Evolutionary conservation across 2,329 filamentous ascomycete species (phyloP), one percentile per base, ranked within the genome.

Genomic region (Curvularia lunata): DNA sequence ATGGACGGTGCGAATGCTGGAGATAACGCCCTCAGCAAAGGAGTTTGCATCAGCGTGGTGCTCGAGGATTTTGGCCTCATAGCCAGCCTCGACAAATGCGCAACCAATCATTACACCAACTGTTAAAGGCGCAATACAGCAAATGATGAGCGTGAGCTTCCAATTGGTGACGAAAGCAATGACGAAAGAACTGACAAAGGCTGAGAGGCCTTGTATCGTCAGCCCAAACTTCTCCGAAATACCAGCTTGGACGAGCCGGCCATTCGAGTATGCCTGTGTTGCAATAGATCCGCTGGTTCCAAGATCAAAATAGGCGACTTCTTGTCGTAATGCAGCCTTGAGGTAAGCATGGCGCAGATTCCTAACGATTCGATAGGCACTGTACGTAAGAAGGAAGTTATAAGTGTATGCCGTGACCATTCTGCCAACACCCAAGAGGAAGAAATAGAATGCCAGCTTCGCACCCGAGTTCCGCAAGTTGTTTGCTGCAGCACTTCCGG

Each of bases 81-180:
- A 48, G 13, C 52, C 53, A 16, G 64, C 62, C 43, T 67, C 60
- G 40, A 67, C 60, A 7, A 50, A 46, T 45, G 61, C 25, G 50
- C 62, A 58, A 56, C 62, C 21, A 54, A 50, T 78, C 59, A 81
- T 77, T 23, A 77, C 79, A 23, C 48, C 48, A 7, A 50, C 48
- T 6, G 48, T 50, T 6, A 50, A 28, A 6, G 48, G 48, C 10
- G 48, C 48, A 12, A 50, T 42, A 8, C 37, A 18, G 4, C 37
- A 50, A 21, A 50, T 50, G 66, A 98, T 97, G 48, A 97, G 80
- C 0, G 94, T 94, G 62, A 98, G 81, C 77, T 94, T 96, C 91
- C 93, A 97, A 77, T 90, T 95, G 72, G 90, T 91, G 77, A 94
- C 79, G 74, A 96, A 97, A 3, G 90, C 92, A 65, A 98, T 95